These are phyloP conservation scores for Recurvomyces mirabilis DNA, from an alignment of 495 filamentous ascomycete genomes.

Conservation along the genomic window DNA sequence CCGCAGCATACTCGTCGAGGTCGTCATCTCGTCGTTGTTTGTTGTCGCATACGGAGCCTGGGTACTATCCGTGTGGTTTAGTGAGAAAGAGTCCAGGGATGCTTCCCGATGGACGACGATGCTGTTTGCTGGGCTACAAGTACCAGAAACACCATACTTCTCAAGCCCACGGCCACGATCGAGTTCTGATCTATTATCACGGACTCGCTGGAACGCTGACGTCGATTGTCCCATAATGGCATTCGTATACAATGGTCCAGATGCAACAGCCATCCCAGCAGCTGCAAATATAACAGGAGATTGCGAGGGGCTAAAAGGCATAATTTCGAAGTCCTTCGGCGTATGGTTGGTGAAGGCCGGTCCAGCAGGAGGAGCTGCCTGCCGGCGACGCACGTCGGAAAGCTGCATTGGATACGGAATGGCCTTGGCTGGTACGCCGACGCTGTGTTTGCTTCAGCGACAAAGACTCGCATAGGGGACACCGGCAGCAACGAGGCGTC, in stretches of 20 bases:
- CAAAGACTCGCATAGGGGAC: too few relatives aligned
- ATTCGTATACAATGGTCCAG: constrained; percentile 8
- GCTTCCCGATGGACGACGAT: too few relatives aligned
- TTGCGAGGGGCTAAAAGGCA: constrained; percentile 1
- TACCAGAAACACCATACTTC: too few relatives aligned
- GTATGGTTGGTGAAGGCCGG: constrained; percentile 17
- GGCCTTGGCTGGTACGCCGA: constrained; percentile 9
- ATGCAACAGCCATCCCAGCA: too few relatives aligned
- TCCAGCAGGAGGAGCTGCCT: constrained; percentile 2
- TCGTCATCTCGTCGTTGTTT: constrained; percentile 6
- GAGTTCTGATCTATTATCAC: too few relatives aligned
- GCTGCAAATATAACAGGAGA: constrained; percentile 10
- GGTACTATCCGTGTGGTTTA: too few relatives aligned
- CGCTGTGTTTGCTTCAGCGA: constrained; percentile 15
- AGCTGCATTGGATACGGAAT: constrained; percentile 18
- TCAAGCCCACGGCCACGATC: too few relatives aligned
- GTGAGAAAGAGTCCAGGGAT: too few relatives aligned
- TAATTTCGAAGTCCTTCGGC: constrained; percentile 10
- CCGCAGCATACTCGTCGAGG: constrained; percentile 3
- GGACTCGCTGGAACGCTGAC: constrained; percentile 9
- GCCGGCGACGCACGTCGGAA: constrained; percentile 10
- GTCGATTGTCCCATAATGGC: constrained; percentile 15
- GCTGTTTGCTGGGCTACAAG: constrained; percentile 7
- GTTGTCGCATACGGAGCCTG: constrained; percentile 11
- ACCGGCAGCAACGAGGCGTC: too few relatives aligned